Base-by-base conservation (phyloP, 345 rosid genomes). In the Euphorbia pulcherrima region DNA sequence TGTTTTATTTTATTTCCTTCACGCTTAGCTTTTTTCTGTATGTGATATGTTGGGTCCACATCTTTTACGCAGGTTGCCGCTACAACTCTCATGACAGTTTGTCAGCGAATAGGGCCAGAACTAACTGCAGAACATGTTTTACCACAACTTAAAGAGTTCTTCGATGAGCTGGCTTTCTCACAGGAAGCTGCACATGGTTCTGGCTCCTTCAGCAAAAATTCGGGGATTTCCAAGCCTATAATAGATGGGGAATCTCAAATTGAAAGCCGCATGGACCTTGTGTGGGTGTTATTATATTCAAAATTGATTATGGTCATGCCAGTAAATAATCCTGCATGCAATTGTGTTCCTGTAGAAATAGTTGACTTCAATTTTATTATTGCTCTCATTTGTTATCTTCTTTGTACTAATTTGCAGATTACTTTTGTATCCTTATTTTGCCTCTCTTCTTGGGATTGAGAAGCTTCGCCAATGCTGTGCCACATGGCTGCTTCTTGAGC, bases 401-500 rank as follows among this genome's bases (percentile, higher is more conserved):
- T 52, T 33, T 59, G 29, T 72, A 17, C 54, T 52, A 46, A 39
- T 70, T 54, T 70, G 72, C 83, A 92, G 98, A 86, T 81, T 92
- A 79, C 87, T 90, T 82, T 82, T 92, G 60, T 92, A 92, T 84
- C 96, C 98, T 75, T 84, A 88, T 58, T 85, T 92, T 77, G 88
- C 95, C 67, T 82, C 91, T 72, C 85, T 92, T 73, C 90, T 92
- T 76, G 98, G 98, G 72, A 90, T 90, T 79, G 98, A 92, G 81
- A 88, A 83, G 76, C 91, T 92, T 73, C 95, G 97, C 55, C 91
- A 87, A 75, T 72, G 95, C 64, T 92, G 98, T 83, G 85, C 98
- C 54, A 90, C 97, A 0, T 90, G 97, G 98, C 83, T 92, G 77
- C 92, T 92, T 77, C 97, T 92, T 52, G 98, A 92, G 80, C 97